Conservation (phyloP, 306 rosid species). For the Astragalus glycyphyllos region DNA sequence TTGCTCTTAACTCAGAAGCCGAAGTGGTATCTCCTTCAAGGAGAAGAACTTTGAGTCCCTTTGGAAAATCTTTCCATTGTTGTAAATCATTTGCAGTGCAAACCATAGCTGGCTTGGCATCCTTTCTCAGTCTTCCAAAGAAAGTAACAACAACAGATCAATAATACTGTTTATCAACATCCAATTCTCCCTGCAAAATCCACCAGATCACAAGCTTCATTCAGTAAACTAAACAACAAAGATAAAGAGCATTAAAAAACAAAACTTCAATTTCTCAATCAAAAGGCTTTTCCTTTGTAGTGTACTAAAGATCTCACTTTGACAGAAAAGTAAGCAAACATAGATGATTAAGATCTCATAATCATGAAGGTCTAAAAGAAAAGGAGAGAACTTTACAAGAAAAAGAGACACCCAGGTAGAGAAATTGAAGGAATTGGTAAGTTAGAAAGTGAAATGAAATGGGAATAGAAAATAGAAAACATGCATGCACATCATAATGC, state of each 20-base stretch:
- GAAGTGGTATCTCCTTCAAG: conserved; percentile 76
- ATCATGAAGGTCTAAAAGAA: too few species aligned
- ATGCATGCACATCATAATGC: too few species aligned
- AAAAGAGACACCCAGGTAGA: too few species aligned
- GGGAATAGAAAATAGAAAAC: too few species aligned
- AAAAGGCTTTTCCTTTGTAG: neutral
- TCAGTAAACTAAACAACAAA: conserved; percentile 29
- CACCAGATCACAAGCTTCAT: conserved; percentile 43
- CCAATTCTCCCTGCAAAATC: conserved; percentile 51
- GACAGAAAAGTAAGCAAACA: too few species aligned
- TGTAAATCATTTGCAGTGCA: conserved; percentile 88
- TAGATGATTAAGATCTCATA: too few species aligned
- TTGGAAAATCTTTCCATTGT: conserved; percentile 89
- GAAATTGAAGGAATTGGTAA: too few species aligned
- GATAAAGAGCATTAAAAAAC: neutral
- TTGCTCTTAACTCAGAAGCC: conserved; percentile 70
- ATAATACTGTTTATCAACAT: conserved; percentile 43
- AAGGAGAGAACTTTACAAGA: too few species aligned
- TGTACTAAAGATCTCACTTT: neutral
- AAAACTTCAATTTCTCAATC: neutral
- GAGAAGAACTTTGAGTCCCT: conserved; percentile 88
- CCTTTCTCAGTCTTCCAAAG: conserved; percentile 64
- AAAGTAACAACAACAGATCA: conserved; percentile 44
- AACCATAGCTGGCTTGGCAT: conserved; percentile 99
- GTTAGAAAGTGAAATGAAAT: too few species aligned